phyloP scores from a whole-genome alignment of 805 yeast species.

The Monosporozyma siamensis region DNA sequence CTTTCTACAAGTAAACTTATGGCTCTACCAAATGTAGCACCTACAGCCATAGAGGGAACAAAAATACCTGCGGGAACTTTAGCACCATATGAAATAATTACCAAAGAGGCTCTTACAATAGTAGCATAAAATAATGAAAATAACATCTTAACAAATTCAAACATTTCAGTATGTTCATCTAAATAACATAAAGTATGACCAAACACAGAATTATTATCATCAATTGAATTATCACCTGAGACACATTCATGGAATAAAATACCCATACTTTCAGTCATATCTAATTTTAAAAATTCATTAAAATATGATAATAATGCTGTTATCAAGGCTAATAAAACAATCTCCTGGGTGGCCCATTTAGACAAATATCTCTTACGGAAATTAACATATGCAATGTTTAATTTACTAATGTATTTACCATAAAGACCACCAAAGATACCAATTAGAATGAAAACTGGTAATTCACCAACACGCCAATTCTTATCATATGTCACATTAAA shows the following conservation, averaged over 20 bases:
- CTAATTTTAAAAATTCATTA: slow-evolving; percentile 69
- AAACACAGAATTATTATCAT: slow-evolving; percentile 24
- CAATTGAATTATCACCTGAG: slow-evolving; percentile 21
- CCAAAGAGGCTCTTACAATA: slow-evolving; percentile 54
- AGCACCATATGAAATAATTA: slow-evolving; percentile 81
- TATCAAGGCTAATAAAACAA: slow-evolving; percentile 50
- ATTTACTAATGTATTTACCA: slow-evolving; percentile 68
- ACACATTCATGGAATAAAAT: slow-evolving; percentile 74
- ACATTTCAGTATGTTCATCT: slow-evolving; percentile 24
- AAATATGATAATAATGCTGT: slow-evolving; percentile 76
- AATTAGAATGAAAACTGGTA: slow-evolving; percentile 65
- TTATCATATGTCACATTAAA: slow-evolving; percentile 85
- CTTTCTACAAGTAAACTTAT: slow-evolving; percentile 64
- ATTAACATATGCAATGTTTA: slow-evolving; percentile 65
- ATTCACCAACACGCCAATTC: slow-evolving; percentile 79
- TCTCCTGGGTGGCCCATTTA: slow-evolving; percentile 50
- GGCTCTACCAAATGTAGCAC: slow-evolving; percentile 88
- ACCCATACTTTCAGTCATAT: slow-evolving; percentile 96
- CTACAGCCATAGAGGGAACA: slow-evolving; percentile 95
- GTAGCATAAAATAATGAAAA: slow-evolving; percentile 62
- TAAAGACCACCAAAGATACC: slow-evolving; percentile 90
- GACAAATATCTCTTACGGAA: slow-evolving; percentile 62
- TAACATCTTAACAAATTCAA: slow-evolving; percentile 31
- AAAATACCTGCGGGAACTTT: slow-evolving; percentile 97
- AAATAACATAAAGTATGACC: slow-evolving; percentile 36